Percentiles rank a stretch among this genome's conserved stretches.
These are phyloP conservation scores for Rhodotorula babjevae DNA, from an alignment of 768 basidiomycete genomes.

Conservation along the genomic window DNA sequence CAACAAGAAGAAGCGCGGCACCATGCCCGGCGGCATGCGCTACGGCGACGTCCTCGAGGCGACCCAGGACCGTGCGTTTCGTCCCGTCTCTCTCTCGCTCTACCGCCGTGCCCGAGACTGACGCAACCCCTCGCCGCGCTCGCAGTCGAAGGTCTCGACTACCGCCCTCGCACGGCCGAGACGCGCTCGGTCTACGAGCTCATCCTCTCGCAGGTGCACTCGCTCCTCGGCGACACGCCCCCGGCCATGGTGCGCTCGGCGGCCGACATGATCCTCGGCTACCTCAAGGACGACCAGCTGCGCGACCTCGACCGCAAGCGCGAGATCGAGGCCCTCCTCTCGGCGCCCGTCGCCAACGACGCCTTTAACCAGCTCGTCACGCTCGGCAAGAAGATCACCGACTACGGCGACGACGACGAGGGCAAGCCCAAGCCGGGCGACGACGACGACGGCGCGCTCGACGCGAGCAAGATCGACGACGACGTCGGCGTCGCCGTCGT, in stretches of 20 bases:
- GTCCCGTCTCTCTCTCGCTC: neutral
- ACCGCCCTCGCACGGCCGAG: conserved; percentile 88
- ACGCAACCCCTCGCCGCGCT: neutral
- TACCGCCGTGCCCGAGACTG: neutral
- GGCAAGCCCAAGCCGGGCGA: conserved; percentile 61
- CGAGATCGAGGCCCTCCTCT: conserved; percentile 74
- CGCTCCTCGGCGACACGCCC: conserved; percentile 81
- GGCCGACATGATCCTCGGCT: conserved; percentile 83
- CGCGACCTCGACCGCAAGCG: conserved; percentile 98
- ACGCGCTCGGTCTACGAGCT: conserved; percentile 92
- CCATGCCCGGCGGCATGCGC: conserved; percentile 54
- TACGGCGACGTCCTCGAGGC: conserved; percentile 90
- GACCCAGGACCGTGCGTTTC: conserved; percentile 59
- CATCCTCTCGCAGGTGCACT: conserved; percentile 74
- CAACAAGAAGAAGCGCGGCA: conserved; percentile 11
- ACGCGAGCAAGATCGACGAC: conserved; percentile 85
- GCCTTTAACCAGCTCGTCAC: conserved; percentile 74
- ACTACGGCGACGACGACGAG: conserved; percentile 63
- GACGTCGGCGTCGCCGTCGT: conserved; percentile 97
- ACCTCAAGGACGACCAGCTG: conserved; percentile 71
- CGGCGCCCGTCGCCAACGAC: conserved; percentile 65
- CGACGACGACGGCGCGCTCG: conserved; percentile 70
- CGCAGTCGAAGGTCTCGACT: conserved; percentile 76
- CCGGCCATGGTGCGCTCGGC: conserved; percentile 94
- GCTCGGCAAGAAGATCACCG: conserved; percentile 89